Percentiles rank a stretch among this genome's conserved stretches.
Conservation (phyloP, 768 basidiomycete genomes). For the Daedaleopsis sinensis region DNA sequence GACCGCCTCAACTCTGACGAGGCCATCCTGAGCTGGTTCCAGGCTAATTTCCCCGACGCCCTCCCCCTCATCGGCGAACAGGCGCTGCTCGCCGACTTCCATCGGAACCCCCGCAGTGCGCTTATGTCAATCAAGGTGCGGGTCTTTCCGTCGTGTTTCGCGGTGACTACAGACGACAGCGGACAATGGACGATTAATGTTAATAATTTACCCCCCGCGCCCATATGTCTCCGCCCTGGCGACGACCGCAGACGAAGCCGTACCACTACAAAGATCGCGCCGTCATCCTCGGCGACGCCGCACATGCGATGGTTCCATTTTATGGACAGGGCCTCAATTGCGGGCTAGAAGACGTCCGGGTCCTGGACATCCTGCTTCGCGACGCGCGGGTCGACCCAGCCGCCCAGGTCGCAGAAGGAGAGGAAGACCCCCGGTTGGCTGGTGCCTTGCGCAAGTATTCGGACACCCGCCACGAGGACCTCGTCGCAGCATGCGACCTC, state of each 20-base stretch:
- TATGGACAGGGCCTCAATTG: conserved; percentile 98
- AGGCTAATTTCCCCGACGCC: conserved; percentile 86
- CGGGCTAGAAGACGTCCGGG: conserved; percentile 95
- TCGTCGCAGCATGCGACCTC: conserved; percentile 87
- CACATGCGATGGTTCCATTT: conserved; percentile 99
- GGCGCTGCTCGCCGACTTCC: conserved; percentile 74
- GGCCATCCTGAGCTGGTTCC: conserved; percentile 73
- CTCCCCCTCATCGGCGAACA: conserved; percentile 82
- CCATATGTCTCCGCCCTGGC: conserved; percentile 23
- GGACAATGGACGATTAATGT: background rate
- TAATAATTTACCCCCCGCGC: background rate
- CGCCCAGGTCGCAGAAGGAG: conserved; percentile 37
- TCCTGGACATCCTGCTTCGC: conserved; percentile 76
- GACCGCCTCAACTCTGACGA: conserved; percentile 65
- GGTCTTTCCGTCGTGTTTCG: conserved; percentile 26
- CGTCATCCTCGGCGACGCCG: conserved; percentile 91
- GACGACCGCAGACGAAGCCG: conserved; percentile 63
- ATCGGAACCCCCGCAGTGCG: conserved; percentile 82
- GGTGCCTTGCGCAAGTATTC: conserved; percentile 80
- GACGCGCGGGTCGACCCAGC: conserved; percentile 65
- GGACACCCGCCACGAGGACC: conserved; percentile 80
- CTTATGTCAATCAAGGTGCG: conserved; percentile 92
- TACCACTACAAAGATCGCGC: conserved; percentile 91
- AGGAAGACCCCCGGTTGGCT: conserved; percentile 58
- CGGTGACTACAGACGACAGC: background rate